A percentile compares a stretch with the other conserved stretches of the same genome.
These are phyloP conservation scores for Barbatosphaeria neglecta DNA, from an alignment of 495 filamentous ascomycete species.

Conservation along the genomic window DNA sequence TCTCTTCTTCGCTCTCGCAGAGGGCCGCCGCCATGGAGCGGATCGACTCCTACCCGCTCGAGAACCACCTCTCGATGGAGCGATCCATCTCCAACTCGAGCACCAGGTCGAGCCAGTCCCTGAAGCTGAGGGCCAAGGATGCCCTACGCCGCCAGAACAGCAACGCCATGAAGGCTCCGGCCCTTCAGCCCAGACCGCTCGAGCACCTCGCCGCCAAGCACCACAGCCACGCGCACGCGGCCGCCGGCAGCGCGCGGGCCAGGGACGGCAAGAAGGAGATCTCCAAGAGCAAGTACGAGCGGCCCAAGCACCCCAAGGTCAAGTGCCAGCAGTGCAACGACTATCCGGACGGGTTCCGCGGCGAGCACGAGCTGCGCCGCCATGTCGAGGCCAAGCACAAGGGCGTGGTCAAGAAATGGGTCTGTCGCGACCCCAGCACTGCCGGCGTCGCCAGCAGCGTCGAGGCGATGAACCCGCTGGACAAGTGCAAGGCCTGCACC, in stretches of 20 bases:
- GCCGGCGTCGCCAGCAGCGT: conserved; percentile 24
- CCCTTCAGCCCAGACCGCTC: conserved; percentile 28
- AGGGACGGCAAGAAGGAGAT: conserved; percentile 45
- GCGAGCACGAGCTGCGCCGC: conserved; percentile 83
- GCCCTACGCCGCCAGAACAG: conserved; percentile 20
- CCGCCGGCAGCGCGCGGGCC: conserved; percentile 7
- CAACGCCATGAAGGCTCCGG: conserved; percentile 19
- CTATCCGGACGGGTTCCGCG: conserved; percentile 78
- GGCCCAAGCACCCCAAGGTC: conserved; percentile 67
- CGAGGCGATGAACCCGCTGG: conserved; percentile 50
- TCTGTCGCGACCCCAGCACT: conserved; percentile 42
- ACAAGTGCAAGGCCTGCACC: conserved; percentile 80
- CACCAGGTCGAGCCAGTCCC: conserved; percentile 26
- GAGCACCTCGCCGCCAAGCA: conserved; percentile 9
- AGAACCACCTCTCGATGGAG: conserved; percentile 25
- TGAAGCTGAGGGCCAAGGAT: conserved; percentile 32
- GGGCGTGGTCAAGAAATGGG: conserved; percentile 61
- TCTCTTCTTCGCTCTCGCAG: conserved; percentile 9
- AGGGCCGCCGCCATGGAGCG: conserved; percentile 24
- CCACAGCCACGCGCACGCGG: conserved; percentile 7
- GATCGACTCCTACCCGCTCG: conserved; percentile 18
- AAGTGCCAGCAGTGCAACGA: conserved; percentile 63
- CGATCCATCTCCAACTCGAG: conserved; percentile 32
- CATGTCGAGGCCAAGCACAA: conserved; percentile 77
- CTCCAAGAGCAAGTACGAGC: conserved; percentile 56